phyloP scores from a whole-genome alignment of 495 filamentous ascomycete species.

The Tuber microsphaerosporum region DNA sequence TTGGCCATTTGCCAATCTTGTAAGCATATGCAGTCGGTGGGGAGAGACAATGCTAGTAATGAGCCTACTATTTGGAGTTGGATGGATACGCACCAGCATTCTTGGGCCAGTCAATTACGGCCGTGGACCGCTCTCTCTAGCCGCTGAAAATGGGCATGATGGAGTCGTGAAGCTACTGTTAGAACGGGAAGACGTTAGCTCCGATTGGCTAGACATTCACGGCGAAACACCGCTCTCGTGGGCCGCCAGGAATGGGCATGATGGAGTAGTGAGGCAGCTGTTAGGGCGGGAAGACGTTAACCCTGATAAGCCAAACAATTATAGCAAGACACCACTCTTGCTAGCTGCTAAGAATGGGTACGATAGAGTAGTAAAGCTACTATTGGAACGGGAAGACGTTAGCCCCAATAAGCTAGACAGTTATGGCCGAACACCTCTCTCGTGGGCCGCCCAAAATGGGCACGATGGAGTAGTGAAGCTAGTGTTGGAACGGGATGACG shows the following conservation, averaged over 20 bases:
- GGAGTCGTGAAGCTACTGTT: background rate
- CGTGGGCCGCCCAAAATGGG: too few species aligned
- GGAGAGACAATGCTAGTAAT: too few species aligned
- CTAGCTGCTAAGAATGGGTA: background rate
- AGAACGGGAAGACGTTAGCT: background rate
- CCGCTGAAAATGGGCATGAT: background rate
- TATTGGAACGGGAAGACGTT: background rate
- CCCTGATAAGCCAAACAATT: background rate
- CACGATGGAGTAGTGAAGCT: too few species aligned
- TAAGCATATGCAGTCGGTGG: too few species aligned
- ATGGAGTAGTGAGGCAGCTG: background rate
- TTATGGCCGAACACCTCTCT: too few species aligned
- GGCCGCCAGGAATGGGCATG: background rate
- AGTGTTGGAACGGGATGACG: too few species aligned
- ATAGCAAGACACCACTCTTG: background rate
- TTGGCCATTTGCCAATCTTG: too few species aligned
- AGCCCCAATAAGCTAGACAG: background rate
- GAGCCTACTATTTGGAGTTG: too few species aligned
- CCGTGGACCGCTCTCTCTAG: background rate
- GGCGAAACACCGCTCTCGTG: background rate
- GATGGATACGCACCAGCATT: background rate
- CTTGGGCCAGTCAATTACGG: background rate
- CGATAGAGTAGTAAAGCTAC: background rate
- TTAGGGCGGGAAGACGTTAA: background rate
- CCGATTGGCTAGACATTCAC: background rate